Conservation (phyloP, 2,329 filamentous ascomycete genomes). For the Epichloe elymi region DNA sequence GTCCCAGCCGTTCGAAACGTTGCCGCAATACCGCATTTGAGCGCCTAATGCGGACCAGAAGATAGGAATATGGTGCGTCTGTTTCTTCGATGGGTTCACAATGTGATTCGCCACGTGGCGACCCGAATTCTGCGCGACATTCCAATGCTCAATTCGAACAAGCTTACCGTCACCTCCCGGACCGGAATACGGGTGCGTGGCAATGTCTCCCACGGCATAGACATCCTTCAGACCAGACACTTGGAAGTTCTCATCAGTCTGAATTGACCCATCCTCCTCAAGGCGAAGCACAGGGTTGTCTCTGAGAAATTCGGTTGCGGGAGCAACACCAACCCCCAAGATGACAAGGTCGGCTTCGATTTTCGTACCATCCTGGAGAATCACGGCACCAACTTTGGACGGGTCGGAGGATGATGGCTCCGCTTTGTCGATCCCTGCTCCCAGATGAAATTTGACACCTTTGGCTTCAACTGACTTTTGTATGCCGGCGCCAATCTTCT, state of each 20-base stretch:
- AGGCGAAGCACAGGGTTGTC: slow-evolving; percentile 58
- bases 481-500: slow-evolving; percentile 67
- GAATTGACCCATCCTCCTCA: slow-evolving; percentile 73
- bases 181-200: slow-evolving; percentile 85
- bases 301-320: slow-evolving; percentile 71
- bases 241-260: slow-evolving; percentile 66
- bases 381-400: slow-evolving; percentile 64
- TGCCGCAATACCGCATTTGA: slow-evolving; percentile 88
- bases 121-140: slow-evolving; percentile 89
- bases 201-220: slow-evolving; percentile 90
- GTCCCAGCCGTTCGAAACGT: slow-evolving; percentile 69
- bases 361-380: slow-evolving; percentile 73
- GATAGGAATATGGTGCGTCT: slow-evolving; percentile 73
- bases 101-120: slow-evolving; percentile 70
- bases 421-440: slow-evolving; percentile 70
- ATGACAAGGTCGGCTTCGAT: slow-evolving; percentile 84
- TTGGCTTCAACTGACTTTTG: slow-evolving; percentile 68
- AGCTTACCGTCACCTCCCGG: slow-evolving; percentile 64
- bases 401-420: slow-evolving; percentile 54
- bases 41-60: slow-evolving; percentile 92
- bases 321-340: slow-evolving; percentile 77
- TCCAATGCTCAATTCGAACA: slow-evolving; percentile 93
- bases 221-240: slow-evolving; percentile 69
- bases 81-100: slow-evolving; percentile 42
- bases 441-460: slow-evolving; percentile 79